phyloP scores from a whole-genome alignment of 305 asterid genomes.

The Plantago coronopus region DNA sequence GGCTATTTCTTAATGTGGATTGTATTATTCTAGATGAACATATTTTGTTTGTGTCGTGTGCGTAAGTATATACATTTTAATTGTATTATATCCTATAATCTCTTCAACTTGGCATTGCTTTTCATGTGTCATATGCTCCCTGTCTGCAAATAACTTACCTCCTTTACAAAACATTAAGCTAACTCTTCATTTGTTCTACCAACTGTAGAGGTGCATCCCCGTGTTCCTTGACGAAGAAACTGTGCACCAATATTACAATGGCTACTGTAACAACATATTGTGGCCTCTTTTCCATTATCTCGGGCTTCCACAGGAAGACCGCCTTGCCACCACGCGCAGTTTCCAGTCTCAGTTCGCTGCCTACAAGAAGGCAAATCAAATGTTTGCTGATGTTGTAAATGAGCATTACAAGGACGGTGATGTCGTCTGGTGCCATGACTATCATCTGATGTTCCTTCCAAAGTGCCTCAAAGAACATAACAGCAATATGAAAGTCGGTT shows the following conservation, averaged over 20 bases:
- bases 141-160: background rate
- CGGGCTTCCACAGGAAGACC: conserved; percentile 90
- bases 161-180: background rate
- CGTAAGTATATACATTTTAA: background rate
- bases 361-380: conserved; percentile 79
- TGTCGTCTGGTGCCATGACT: conserved; percentile 91
- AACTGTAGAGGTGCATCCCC: conserved; percentile 78
- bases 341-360: conserved; percentile 90
- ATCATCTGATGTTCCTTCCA: conserved; percentile 88
- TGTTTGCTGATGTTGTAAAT: conserved; percentile 83
- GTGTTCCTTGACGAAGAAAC: conserved; percentile 83
- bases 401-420: conserved; percentile 80
- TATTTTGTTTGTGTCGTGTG: no score
- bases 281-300: conserved; percentile 96
- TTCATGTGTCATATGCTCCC: background rate
- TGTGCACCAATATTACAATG: conserved; percentile 81
- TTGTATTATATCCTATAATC: no score
- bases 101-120: background rate
- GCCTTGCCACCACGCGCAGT: conserved; percentile 85
- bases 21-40: background rate
- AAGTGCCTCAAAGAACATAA: conserved; percentile 71
- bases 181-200: conserved; percentile 1
- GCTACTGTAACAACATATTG: conserved; percentile 85
- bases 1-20: no score
- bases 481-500: conserved; percentile 74